A percentile compares a stretch with the other conserved stretches of the same genome.
Evolutionary conservation across 2,329 filamentous ascomycete genomes (phyloP).

Genomic region (Aspergillus alliaceus): DNA sequence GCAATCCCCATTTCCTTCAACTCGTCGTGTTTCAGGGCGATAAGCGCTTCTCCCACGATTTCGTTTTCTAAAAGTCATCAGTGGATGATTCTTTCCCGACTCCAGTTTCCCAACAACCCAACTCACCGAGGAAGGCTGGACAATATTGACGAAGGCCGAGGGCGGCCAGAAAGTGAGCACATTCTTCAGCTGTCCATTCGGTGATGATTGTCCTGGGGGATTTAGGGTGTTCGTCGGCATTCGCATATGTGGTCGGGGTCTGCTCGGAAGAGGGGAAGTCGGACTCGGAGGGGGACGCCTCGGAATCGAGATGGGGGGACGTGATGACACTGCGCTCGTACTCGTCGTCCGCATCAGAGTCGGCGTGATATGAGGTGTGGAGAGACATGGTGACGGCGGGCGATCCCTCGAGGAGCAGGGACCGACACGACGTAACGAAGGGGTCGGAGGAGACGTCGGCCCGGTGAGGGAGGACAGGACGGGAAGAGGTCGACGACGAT

Average conservation of each 20-base stretch:
- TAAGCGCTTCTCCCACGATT: constrained; percentile 86
- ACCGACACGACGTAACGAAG: constrained; percentile 15
- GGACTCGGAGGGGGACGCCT: constrained; percentile 57
- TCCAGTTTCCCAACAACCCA: background rate
- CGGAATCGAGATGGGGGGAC: constrained; percentile 59
- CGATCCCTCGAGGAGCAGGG: background rate
- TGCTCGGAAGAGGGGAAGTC: constrained; percentile 61
- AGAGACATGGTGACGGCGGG: constrained; percentile 44
- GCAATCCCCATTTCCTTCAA: constrained; percentile 91
- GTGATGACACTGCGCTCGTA: constrained; percentile 62
- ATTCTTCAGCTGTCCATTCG: constrained; percentile 75
- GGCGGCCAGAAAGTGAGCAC: constrained; percentile 80
- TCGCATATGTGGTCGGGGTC: constrained; percentile 62
- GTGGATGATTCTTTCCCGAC: background rate
- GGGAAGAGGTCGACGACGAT: background rate
- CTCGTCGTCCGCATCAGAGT: constrained; percentile 66
- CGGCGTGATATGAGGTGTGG: constrained; percentile 57
- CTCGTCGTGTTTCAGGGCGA: constrained; percentile 87
- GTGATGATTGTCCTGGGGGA: constrained; percentile 58
- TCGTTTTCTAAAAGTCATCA: constrained; percentile 71
- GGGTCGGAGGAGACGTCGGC: background rate
- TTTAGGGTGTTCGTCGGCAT: constrained; percentile 51
- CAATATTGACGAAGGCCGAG: constrained; percentile 82
- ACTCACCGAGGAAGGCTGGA: constrained; percentile 77
- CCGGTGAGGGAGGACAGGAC: constrained; percentile 3